Conservation (phyloP, 1,284 basidiomycete species). For the Ustilago lituana region DNA sequence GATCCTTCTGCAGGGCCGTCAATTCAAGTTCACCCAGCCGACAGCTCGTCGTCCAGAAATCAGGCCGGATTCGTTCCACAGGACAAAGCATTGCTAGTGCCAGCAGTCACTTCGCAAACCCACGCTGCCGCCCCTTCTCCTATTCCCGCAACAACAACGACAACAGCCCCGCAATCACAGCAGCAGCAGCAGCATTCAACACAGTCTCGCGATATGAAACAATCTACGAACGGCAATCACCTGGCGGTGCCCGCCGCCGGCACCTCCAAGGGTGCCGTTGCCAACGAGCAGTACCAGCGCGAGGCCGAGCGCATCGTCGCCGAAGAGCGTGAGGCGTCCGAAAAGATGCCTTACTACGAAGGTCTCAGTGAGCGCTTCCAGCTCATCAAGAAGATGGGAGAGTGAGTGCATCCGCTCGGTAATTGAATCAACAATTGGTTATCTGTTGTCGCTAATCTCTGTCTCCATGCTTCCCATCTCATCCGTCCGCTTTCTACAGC, state of each 20-base stretch:
- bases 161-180: constrained; percentile 6
- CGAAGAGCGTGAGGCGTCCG: constrained; percentile 56
- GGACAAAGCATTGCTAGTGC: constrained; percentile 32
- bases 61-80: constrained; percentile 29
- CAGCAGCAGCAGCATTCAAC: constrained; percentile 2
- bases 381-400: constrained; percentile 62
- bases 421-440: no score
- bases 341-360: constrained; percentile 61
- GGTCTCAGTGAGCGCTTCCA: constrained; percentile 60
- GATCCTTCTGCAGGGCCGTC: constrained; percentile 32
- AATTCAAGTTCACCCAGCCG: constrained; percentile 35
- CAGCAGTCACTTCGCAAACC: constrained; percentile 40
- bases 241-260: constrained; percentile 23
- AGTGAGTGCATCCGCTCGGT: constrained; percentile 52
- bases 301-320: constrained; percentile 58
- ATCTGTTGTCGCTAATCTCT: not conserved
- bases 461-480: not conserved
- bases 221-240: constrained; percentile 24
- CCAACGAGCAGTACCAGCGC: constrained; percentile 50
- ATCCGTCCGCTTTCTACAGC: constrained; percentile 7
- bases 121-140: constrained; percentile 23
- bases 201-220: constrained; percentile 34
- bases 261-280: constrained; percentile 18
- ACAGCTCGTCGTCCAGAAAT: constrained; percentile 21
- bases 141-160: not conserved